Evolutionary conservation across 2,329 filamentous ascomycete genomes (phyloP).

Genomic region (Colletotrichum scovillei): DNA sequence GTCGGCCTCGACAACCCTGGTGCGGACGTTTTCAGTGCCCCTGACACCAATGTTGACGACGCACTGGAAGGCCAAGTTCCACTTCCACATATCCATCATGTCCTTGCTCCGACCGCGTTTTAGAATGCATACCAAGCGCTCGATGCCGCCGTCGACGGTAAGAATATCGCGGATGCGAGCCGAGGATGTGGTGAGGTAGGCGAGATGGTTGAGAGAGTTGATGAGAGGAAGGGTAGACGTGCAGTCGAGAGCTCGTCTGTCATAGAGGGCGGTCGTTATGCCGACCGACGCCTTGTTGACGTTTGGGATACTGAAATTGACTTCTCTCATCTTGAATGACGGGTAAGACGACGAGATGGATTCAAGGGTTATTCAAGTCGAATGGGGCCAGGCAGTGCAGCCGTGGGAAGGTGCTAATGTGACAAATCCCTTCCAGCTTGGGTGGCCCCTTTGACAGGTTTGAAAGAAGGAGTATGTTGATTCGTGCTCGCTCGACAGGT

Average conservation of each 20-base stretch:
- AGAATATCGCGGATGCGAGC: slow-evolving; percentile 97
- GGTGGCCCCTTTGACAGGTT: slow-evolving; percentile 28
- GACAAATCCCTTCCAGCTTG: slow-evolving; percentile 32
- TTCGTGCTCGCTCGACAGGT: slow-evolving; percentile 19
- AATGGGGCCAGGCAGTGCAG: slow-evolving; percentile 34
- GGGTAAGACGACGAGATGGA: slow-evolving; percentile 3
- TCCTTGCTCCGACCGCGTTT: slow-evolving; percentile 98
- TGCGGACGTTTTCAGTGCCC: slow-evolving; percentile 93
- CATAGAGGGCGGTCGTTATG: slow-evolving; percentile 98
- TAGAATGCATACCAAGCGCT: slow-evolving; percentile 95
- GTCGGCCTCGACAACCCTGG: slow-evolving; percentile 95
- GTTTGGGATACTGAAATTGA: slow-evolving; percentile 99
- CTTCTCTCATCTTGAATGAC: slow-evolving; percentile 87
- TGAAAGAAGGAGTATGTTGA: slow-evolving; percentile 3
- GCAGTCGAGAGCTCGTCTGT: slow-evolving; percentile 96
- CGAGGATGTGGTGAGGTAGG: slow-evolving; percentile 97
- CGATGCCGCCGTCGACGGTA: slow-evolving; percentile 98
- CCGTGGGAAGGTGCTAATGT: slow-evolving; percentile 22
- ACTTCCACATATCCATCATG: slow-evolving; percentile 99
- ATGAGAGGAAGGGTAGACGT: slow-evolving; percentile 97
- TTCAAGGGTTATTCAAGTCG: slow-evolving; percentile 5
- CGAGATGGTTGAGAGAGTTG: slow-evolving; percentile 98
- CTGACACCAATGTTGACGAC: slow-evolving; percentile 98
- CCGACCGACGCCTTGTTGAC: slow-evolving; percentile 99
- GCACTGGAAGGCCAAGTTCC: slow-evolving; percentile 98